phyloP scores from a whole-genome alignment of 1,139 yeast species.

The Saccharomyces hybrid region DNA sequence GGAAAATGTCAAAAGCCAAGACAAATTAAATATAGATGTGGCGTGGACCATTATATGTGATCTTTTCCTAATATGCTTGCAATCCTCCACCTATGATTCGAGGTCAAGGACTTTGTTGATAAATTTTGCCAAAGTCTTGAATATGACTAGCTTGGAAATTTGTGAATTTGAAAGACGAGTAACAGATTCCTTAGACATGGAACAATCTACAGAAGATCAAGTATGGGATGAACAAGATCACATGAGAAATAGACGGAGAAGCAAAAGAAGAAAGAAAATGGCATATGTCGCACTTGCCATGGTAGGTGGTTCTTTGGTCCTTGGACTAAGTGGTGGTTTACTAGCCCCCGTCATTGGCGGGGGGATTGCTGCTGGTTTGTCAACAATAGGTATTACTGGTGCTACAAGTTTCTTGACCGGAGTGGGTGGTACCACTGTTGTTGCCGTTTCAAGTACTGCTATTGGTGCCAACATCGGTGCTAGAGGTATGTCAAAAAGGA shows the following conservation, averaged over 20 bases:
- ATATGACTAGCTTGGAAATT: conserved; percentile 55
- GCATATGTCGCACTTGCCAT: conserved; percentile 93
- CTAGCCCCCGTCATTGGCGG: conserved; percentile 98
- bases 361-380: conserved; percentile 93
- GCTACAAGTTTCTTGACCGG: conserved; percentile 91
- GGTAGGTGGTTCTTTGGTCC: conserved; percentile 90
- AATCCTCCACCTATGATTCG: conserved; percentile 84
- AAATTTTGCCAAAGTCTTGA: conserved; percentile 54
- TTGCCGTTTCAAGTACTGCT: conserved; percentile 85
- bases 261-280: conserved; percentile 56
- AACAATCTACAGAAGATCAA: conserved; percentile 63
- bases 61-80: conserved; percentile 64
- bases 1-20: conserved; percentile 33
- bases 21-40: conserved; percentile 57
- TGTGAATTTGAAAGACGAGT: conserved; percentile 85
- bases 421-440: conserved; percentile 92
- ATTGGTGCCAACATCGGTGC: conserved; percentile 87
- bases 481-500: conserved; percentile 75
- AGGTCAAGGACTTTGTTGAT: conserved; percentile 73
- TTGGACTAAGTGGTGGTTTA: conserved; percentile 93
- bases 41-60: conserved; percentile 94
- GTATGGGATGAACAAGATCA: conserved; percentile 67
- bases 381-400: conserved; percentile 91
- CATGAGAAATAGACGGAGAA: conserved; percentile 60
- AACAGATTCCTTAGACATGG: conserved; percentile 83